A percentile compares a stretch with the other conserved stretches of the same genome.
These are phyloP conservation scores for Coemansia nantahalensis DNA, from an alignment of 192 early-diverging fungal genomes.

Conservation along the genomic window DNA sequence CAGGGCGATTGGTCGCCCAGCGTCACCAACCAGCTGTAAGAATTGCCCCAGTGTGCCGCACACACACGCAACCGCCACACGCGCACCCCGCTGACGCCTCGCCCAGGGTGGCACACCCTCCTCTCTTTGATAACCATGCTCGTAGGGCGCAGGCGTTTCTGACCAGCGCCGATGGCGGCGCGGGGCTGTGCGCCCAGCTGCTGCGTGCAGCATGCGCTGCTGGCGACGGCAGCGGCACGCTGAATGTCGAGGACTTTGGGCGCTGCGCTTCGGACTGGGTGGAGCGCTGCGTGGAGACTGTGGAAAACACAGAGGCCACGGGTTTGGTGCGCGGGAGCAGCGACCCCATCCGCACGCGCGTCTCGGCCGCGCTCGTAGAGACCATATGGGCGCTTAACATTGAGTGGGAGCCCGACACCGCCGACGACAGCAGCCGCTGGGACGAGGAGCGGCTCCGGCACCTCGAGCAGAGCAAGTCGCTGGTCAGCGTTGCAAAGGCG, in stretches of 20 bases:
- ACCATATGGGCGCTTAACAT: slow-evolving; percentile 37
- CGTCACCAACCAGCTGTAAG: slow-evolving; percentile 46
- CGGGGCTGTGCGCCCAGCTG: slow-evolving; percentile 32
- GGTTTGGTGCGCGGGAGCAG: slow-evolving; percentile 1
- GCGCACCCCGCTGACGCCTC: not conserved
- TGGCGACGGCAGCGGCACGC: not conserved
- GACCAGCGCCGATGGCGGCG: slow-evolving; percentile 11
- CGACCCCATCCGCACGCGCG: slow-evolving; percentile 12
- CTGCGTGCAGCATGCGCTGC: slow-evolving; percentile 18
- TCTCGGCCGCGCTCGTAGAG: slow-evolving; percentile 30
- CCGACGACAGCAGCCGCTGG: slow-evolving; percentile 18
- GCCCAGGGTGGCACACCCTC: not conserved
- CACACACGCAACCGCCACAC: too few species aligned
- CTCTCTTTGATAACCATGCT: not conserved
- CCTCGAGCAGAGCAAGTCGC: slow-evolving; percentile 21
- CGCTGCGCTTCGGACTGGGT: slow-evolving; percentile 22
- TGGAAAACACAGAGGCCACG: slow-evolving; percentile 19
- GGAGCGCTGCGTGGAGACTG: slow-evolving; percentile 22
- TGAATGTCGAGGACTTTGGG: slow-evolving; percentile 23
- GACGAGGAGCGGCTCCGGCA: slow-evolving; percentile 17
- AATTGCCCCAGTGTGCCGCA: too few species aligned
- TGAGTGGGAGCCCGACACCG: slow-evolving; percentile 44
- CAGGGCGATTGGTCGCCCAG: slow-evolving; percentile 33
- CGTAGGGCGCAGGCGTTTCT: slow-evolving; percentile 41
- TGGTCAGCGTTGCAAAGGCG: slow-evolving; percentile 16